These are phyloP conservation scores for Bruguiera sexangula DNA, from an alignment of 345 rosid genomes.

Conservation along the genomic window DNA sequence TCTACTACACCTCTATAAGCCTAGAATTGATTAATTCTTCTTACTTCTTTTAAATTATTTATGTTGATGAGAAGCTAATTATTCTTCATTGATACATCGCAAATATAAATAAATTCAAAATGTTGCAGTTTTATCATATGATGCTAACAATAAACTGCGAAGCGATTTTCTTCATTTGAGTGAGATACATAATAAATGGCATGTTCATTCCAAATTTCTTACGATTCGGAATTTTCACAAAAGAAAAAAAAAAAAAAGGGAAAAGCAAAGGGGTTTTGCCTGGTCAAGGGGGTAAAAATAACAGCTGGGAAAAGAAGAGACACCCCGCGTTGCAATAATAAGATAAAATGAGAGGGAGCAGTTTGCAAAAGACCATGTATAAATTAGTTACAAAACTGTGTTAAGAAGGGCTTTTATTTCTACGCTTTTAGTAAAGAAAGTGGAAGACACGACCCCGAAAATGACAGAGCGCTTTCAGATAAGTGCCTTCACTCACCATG, in stretches of 20 bases:
- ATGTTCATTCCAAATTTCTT: neutral
- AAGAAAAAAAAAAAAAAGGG: too few species aligned
- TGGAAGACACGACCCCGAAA: conserved; percentile 24
- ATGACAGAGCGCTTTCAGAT: conserved; percentile 2
- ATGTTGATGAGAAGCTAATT: too few species aligned
- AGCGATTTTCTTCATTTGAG: too few species aligned
- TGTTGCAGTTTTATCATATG: too few species aligned
- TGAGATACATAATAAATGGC: neutral
- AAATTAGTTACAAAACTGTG: neutral
- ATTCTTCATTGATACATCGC: too few species aligned
- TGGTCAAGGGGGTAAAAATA: neutral
- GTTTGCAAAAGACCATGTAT: neutral
- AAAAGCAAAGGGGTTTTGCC: too few species aligned
- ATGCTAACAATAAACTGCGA: too few species aligned
- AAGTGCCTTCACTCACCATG: conserved; percentile 14
- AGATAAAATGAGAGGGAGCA: neutral
- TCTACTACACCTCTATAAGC: too few species aligned
- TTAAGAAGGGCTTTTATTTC: neutral
- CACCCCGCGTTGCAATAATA: neutral
- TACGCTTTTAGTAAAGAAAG: conserved; percentile 15
- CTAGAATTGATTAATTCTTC: too few species aligned
- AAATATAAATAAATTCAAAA: too few species aligned
- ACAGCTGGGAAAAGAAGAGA: neutral
- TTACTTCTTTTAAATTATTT: too few species aligned
- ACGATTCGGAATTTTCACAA: too few species aligned